Percentiles rank a stretch among this genome's conserved stretches.
phyloP scores from a whole-genome alignment of 2,329 filamentous ascomycete species.

The Diaporthe ampelina region DNA sequence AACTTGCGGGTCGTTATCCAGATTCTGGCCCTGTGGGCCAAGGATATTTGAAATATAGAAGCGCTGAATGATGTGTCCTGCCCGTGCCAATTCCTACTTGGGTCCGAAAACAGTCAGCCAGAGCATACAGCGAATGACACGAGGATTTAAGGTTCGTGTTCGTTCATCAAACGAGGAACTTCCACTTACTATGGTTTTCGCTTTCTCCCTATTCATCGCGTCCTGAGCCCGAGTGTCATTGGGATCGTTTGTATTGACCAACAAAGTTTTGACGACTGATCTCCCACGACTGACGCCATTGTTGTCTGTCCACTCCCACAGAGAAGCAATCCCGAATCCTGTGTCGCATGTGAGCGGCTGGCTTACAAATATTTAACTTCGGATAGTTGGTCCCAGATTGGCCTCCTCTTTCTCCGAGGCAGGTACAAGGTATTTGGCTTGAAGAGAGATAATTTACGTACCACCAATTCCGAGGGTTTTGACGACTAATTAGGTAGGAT shows the following conservation, averaged over 20 bases:
- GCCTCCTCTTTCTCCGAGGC: not conserved
- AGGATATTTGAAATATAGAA: not conserved
- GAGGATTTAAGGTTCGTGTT: not conserved
- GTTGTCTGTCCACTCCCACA: not conserved
- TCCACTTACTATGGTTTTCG: not conserved
- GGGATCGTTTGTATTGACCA: not conserved
- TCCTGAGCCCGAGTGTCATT: not conserved
- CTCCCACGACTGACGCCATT: not conserved
- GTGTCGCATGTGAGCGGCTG: not conserved
- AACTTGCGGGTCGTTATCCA: not conserved
- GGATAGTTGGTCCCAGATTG: not conserved
- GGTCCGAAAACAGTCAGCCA: not conserved
- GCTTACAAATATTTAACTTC: not conserved
- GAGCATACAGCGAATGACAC: too few species aligned
- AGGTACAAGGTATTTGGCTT: not conserved
- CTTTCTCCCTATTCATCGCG: not conserved
- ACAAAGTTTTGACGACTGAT: not conserved
- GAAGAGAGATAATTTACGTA: not conserved
- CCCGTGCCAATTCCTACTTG: slow-evolving; percentile 4
- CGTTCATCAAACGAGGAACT: not conserved
- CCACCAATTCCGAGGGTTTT: slow-evolving; percentile 11
- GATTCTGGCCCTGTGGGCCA: not conserved
- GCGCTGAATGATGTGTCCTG: slow-evolving; percentile 20
- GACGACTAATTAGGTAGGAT: not conserved
- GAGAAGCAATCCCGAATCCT: not conserved